A percentile compares a stretch with the other conserved stretches of the same genome.
phyloP scores from a whole-genome alignment of 495 filamentous ascomycete genomes.

The Diplogelasinospora grovesii region DNA sequence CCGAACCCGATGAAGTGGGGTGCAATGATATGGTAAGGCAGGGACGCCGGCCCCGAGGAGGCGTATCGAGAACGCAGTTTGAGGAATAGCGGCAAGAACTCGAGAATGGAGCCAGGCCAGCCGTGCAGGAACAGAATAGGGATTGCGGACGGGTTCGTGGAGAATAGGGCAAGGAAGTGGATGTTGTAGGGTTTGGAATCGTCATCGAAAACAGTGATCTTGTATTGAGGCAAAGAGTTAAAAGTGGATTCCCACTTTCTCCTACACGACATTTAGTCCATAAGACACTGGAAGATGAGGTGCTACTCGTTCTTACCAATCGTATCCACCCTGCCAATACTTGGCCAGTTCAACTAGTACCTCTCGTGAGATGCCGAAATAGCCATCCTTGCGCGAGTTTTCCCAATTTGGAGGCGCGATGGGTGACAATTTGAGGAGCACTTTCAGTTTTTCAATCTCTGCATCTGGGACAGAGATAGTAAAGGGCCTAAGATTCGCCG shows the following conservation, averaged over 20 bases:
- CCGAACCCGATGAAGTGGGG: conserved; percentile 58
- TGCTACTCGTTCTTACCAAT: not conserved
- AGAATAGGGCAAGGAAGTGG: conserved; percentile 59
- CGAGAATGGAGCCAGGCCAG: conserved; percentile 48
- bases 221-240: conserved; percentile 4
- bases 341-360: not conserved
- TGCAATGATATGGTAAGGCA: conserved; percentile 60
- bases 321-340: not conserved
- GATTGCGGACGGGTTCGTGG: conserved; percentile 48
- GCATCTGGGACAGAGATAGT: conserved; percentile 3
- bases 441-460: not conserved
- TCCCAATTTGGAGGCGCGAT: not conserved
- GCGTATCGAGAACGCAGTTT: conserved; percentile 45
- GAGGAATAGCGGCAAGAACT: conserved; percentile 41
- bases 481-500: conserved; percentile 1
- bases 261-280: not conserved
- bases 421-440: not conserved
- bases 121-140: conserved; percentile 51
- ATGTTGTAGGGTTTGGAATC: conserved; percentile 37
- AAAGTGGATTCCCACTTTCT: conserved; percentile 1
- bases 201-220: conserved; percentile 17
- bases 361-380: conserved; percentile 1
- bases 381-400: conserved; percentile 1
- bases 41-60: conserved; percentile 34
- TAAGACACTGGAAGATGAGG: not conserved